Conservation (phyloP, 768 basidiomycete genomes). For the Trametes cinnabarina region DNA sequence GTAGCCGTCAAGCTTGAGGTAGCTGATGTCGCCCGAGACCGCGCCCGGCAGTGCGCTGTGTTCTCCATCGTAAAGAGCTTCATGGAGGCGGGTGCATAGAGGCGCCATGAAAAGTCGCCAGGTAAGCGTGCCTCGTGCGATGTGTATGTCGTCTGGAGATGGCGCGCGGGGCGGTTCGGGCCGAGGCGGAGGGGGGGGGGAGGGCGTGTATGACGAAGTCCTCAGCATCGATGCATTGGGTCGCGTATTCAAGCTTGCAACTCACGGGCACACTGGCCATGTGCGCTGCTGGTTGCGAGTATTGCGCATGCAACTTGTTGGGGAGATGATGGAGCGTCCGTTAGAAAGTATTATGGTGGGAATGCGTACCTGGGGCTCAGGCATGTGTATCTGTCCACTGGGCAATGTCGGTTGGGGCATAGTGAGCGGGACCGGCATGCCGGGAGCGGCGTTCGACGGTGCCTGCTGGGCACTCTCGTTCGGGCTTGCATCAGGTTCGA, state of each 20-base stretch:
- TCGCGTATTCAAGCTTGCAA: background rate
- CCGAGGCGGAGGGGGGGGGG: background rate
- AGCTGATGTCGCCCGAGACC: background rate
- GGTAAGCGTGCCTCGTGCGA: background rate
- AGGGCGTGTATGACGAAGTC: background rate
- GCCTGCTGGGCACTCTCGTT: background rate
- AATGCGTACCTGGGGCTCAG: background rate
- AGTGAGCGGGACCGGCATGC: background rate
- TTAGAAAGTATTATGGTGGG: background rate
- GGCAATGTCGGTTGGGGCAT: background rate
- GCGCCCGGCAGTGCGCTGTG: background rate
- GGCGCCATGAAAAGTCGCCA: slow-evolving; percentile 4
- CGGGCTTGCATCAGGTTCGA: background rate
- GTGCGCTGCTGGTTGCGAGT: background rate
- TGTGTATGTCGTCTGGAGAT: background rate
- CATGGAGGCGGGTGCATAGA: background rate
- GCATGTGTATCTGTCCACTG: background rate
- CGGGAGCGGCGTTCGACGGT: background rate
- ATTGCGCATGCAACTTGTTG: no score
- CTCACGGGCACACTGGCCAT: background rate
- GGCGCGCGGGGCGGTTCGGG: background rate
- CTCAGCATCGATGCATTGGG: background rate
- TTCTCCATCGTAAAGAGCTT: background rate
- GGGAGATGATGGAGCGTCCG: no score
- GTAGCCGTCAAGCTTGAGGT: slow-evolving; percentile 10